Evolutionary conservation across 129 eudicot genomes (phyloP).

Genomic region (Solidago caesia): DNA sequence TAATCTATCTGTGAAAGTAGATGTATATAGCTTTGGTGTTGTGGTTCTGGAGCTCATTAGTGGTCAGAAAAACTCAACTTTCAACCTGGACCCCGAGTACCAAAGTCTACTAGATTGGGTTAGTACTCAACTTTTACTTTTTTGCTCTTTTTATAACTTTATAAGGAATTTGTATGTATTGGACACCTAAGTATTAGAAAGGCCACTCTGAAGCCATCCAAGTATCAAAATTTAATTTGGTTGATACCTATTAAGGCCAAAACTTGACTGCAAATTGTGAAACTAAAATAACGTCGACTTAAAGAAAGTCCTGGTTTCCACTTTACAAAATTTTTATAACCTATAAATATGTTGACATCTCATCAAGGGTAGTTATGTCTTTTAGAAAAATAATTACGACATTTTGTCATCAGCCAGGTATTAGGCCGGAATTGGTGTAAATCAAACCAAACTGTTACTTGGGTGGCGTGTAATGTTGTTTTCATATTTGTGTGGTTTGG

Average conservation of each 20-base stretch:
- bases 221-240: neutral
- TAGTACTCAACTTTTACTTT: conserved; percentile 19
- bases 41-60: conserved; percentile 69
- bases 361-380: no score
- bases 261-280: neutral
- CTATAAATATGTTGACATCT: no score
- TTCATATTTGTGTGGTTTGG: neutral
- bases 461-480: neutral
- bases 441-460: neutral
- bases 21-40: conserved; percentile 63
- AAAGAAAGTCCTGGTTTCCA: no score
- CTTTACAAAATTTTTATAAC: no score
- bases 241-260: neutral
- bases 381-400: no score
- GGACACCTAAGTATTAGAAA: neutral
- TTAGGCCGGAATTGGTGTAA: no score
- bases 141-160: neutral
- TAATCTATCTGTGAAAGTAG: conserved; percentile 22
- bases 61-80: conserved; percentile 66
- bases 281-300: neutral
- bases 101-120: conserved; percentile 72
- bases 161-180: neutral
- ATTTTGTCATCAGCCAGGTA: no score
- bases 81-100: conserved; percentile 45
- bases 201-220: neutral